Evolutionary conservation across 176 grass and related monocot genomes (phyloP), one percentile per base, ranked within the genome.

Genomic region (Triticum timopheevii): DNA sequence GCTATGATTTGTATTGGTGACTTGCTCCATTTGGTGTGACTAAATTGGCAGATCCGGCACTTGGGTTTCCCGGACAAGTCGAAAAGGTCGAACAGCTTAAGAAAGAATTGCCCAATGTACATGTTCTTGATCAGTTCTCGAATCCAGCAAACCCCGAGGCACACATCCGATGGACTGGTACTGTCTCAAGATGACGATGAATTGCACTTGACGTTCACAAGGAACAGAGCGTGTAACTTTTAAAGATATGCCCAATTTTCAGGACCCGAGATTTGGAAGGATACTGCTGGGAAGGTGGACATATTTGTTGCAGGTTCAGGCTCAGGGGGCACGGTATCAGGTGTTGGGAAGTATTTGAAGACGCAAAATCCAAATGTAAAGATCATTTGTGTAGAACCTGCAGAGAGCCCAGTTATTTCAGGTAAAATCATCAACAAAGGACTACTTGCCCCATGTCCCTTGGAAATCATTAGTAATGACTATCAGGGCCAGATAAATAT

Each of bases 361-460:
- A 80, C 89, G 63, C 82, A 95, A 90, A 95, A 93, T 76, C 87
- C 89, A 76, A 61, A 73, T 72, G 65, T 95, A 10, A 98, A 94
- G 77, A 44, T 94, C 50, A 88, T 95, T 61, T 90, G 87, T 82
- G 91, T 98, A 50, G 96, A 95, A 69, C 96, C 96, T 80, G 62
- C 88, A 13, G 96, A 98, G 78, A 97, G 91, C 40, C 87, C 91
- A 23, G 85, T 95, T 56, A 83, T 98, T 77, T 95, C 88, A 86
- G 88, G 83, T 90, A 82, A 77, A 8, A n/a, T 31, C 22, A 33
- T 72, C 19, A 71, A 36, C 25, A 12, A 6, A 54, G 34, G 1
- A 15, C 5, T 13, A 76, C 2, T 25, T 27, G 10, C 22, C 22
- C 11, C 61, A 39, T 36, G 4, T 7, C 8, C 6, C 36, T 88